Conservation (phyloP, 495 filamentous ascomycete species). For the Penicillium canariense region DNA sequence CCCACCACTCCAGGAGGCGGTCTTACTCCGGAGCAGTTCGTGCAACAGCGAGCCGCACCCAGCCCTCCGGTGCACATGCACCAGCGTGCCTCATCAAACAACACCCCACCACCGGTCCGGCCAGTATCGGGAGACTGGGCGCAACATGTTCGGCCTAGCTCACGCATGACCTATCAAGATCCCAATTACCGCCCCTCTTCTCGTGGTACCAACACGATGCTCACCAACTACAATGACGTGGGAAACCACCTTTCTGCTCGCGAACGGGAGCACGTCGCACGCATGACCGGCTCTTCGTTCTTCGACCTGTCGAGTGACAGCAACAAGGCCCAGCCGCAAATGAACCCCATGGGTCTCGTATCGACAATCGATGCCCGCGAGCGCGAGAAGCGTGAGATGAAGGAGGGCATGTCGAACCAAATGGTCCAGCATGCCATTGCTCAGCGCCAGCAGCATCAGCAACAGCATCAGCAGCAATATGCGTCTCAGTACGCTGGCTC, state of each 20-base stretch:
- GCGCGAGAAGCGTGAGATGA: conserved; percentile 69
- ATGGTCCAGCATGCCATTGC: conserved; percentile 79
- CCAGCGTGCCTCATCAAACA: conserved; percentile 54
- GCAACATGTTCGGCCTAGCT: conserved; percentile 46
- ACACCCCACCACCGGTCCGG: conserved; percentile 43
- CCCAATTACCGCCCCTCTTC: conserved; percentile 50
- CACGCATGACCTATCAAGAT: conserved; percentile 37
- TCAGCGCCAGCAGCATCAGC: conserved; percentile 62
- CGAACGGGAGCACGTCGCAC: conserved; percentile 91
- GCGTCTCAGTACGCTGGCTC: conserved; percentile 18
- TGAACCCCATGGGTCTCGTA: conserved; percentile 61
- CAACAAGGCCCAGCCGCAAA: conserved; percentile 38
- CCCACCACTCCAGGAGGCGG: conserved; percentile 44
- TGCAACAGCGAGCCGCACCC: conserved; percentile 74
- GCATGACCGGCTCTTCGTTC: conserved; percentile 78
- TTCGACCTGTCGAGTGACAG: conserved; percentile 64
- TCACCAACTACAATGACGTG: conserved; percentile 50
- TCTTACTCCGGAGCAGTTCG: conserved; percentile 73
- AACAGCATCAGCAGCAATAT: conserved; percentile 44
- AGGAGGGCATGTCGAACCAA: conserved; percentile 65
- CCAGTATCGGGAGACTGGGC: conserved; percentile 57
- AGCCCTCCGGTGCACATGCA: conserved; percentile 53
- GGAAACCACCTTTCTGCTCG: conserved; percentile 79
- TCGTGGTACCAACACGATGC: conserved; percentile 43
- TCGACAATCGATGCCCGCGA: conserved; percentile 75